A percentile compares a stretch with the other conserved stretches of the same genome.
These are phyloP conservation scores for Mycosphaerella arachidis DNA, from an alignment of 2,329 filamentous ascomycete genomes.

Conservation along the genomic window DNA sequence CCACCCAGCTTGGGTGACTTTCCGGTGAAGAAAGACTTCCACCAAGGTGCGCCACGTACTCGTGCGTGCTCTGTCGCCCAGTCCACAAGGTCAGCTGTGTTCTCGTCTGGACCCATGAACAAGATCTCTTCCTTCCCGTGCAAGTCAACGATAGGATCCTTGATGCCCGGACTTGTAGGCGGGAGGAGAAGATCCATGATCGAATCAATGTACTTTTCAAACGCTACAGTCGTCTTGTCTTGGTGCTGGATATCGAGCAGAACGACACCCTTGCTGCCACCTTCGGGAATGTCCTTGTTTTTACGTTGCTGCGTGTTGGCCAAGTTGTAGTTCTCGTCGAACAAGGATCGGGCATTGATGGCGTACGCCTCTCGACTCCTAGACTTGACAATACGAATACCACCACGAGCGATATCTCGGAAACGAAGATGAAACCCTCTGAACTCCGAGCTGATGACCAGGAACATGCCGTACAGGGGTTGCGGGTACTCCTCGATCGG, in stretches of 20 bases:
- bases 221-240: conserved; percentile 84
- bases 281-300: conserved; percentile 99
- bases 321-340: conserved; percentile 98
- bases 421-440: conserved; percentile 96
- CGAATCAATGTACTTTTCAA: conserved; percentile 99
- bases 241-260: conserved; percentile 91
- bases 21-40: conserved; percentile 99
- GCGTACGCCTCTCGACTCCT: conserved; percentile 91
- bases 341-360: conserved; percentile 93
- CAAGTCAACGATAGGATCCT: conserved; percentile 95
- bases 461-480: conserved; percentile 94
- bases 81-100: conserved; percentile 92
- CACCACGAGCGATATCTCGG: conserved; percentile 91
- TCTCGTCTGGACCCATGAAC: conserved; percentile 98
- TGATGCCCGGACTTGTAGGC: conserved; percentile 89
- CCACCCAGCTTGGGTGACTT: conserved; percentile 95
- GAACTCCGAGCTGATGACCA: conserved; percentile 94
- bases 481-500: conserved; percentile 90
- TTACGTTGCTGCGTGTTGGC: conserved; percentile 98
- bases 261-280: conserved; percentile 96
- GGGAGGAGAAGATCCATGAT: conserved; percentile 92
- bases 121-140: conserved; percentile 94
- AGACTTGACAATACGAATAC: conserved; percentile 98
- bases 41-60: conserved; percentile 84
- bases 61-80: conserved; percentile 98